phyloP scores from a whole-genome alignment of 208 protist species.

The Angomonas desouzai region DNA sequence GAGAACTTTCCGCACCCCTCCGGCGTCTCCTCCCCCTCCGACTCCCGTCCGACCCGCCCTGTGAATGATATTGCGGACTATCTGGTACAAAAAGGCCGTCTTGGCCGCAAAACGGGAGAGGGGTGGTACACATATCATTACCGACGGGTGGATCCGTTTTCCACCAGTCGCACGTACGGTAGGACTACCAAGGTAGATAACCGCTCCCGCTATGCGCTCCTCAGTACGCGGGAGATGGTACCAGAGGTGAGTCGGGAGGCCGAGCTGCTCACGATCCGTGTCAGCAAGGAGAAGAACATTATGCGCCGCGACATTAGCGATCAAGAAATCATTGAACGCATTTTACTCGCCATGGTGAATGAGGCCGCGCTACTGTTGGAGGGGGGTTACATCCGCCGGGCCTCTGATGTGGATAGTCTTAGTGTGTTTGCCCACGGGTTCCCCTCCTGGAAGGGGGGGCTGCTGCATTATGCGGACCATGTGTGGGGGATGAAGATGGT shows the following conservation, averaged over 20 bases:
- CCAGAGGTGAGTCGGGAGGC: constrained; percentile 49
- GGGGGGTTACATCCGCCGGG: constrained; percentile 59
- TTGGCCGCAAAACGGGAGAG: constrained; percentile 68
- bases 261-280: constrained; percentile 49
- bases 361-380: constrained; percentile 82
- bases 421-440: constrained; percentile 86
- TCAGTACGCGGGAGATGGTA: constrained; percentile 21
- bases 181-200: background rate
- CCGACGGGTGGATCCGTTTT: background rate
- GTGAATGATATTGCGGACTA: constrained; percentile 45
- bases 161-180: background rate
- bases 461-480: constrained; percentile 73
- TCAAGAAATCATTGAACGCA: constrained; percentile 84
- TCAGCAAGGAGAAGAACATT: constrained; percentile 46
- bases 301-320: constrained; percentile 56
- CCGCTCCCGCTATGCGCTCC: constrained; percentile 19
- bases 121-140: constrained; percentile 79
- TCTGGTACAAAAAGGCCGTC: constrained; percentile 39
- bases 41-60: constrained; percentile 19
- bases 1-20: background rate
- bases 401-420: constrained; percentile 84
- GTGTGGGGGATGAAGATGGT: constrained; percentile 46
- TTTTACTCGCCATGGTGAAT: constrained; percentile 87
- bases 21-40: background rate
- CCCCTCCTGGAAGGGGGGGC: constrained; percentile 70